Evolutionary conservation across 1,284 basidiomycete genomes (phyloP).

Genomic region (Tetrapyrgos nigripes): DNA sequence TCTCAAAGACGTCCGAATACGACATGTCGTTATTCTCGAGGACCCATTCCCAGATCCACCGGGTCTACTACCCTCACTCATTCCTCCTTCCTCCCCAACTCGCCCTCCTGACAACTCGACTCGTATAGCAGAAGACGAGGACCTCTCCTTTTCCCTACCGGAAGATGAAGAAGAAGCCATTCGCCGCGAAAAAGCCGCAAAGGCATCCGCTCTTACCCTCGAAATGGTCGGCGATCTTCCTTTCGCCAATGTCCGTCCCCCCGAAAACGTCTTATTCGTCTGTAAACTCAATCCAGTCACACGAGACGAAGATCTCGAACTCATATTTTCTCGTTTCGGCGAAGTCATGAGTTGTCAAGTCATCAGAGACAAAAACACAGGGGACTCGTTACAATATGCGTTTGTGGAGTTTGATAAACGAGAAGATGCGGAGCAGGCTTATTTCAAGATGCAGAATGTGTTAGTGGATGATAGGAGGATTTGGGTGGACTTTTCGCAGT

Average conservation of each 20-base stretch:
- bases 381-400: constrained; percentile 96
- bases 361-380: constrained; percentile 94
- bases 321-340: constrained; percentile 97
- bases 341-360: constrained; percentile 97
- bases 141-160: constrained; percentile 69
- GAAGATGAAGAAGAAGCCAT: constrained; percentile 85
- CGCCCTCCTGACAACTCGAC: constrained; percentile 83
- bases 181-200: constrained; percentile 85
- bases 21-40: constrained; percentile 93
- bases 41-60: constrained; percentile 93
- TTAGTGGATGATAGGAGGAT: constrained; percentile 98
- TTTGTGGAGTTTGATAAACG: constrained; percentile 98
- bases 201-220: constrained; percentile 92
- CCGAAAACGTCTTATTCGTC: constrained; percentile 98
- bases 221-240: constrained; percentile 99
- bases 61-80: constrained; percentile 54
- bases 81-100: constrained; percentile 81
- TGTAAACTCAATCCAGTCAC: constrained; percentile 99
- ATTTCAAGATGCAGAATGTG: constrained; percentile 99
- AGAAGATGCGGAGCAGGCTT: constrained; percentile 95
- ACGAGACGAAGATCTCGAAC: constrained; percentile 93
- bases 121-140: constrained; percentile 92
- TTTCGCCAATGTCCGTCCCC: constrained; percentile 96
- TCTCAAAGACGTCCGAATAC: constrained; percentile 91
- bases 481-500: constrained; percentile 98